phyloP scores from a whole-genome alignment of 2,329 filamentous ascomycete genomes.

The Pseudogymnoascus sp. region DNA sequence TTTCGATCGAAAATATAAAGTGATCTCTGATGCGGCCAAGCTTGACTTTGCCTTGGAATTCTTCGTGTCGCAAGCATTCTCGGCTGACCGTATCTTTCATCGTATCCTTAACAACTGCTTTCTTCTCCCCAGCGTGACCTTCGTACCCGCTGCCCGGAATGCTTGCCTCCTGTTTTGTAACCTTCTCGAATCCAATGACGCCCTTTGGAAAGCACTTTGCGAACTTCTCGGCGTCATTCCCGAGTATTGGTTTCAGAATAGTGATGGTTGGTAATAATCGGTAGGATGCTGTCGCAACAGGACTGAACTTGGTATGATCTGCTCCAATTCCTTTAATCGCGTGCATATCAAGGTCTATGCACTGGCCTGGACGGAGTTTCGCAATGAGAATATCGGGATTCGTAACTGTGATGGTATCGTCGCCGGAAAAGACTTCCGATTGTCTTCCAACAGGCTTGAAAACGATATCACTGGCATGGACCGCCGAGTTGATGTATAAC shows the following conservation, averaged over 20 bases:
- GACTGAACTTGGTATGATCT: constrained; percentile 96
- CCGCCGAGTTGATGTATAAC: constrained; percentile 77
- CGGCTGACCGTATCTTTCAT: constrained; percentile 95
- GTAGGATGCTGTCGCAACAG: constrained; percentile 91
- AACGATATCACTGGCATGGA: constrained; percentile 70
- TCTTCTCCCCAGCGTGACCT: constrained; percentile 69
- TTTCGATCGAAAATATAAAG: constrained; percentile 96
- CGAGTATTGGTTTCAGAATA: constrained; percentile 77
- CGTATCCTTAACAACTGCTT: constrained; percentile 79
- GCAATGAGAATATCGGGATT: constrained; percentile 92
- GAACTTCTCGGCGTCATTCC: constrained; percentile 82
- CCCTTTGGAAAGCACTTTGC: constrained; percentile 80
- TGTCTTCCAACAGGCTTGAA: constrained; percentile 74
- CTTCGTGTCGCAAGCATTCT: constrained; percentile 82
- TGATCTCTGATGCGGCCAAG: constrained; percentile 85
- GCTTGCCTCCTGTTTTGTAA: constrained; percentile 60
- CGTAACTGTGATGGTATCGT: constrained; percentile 62
- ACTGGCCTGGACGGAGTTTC: constrained; percentile 86
- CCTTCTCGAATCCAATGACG: constrained; percentile 72
- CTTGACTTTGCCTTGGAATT: constrained; percentile 94
- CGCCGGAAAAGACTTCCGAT: constrained; percentile 58
- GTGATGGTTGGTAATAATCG: constrained; percentile 81
- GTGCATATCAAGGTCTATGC: constrained; percentile 80
- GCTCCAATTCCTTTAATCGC: constrained; percentile 90
- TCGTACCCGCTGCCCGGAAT: constrained; percentile 58